phyloP scores from a whole-genome alignment of 192 early-diverging fungal genomes.

The Backusella psychrophila region DNA sequence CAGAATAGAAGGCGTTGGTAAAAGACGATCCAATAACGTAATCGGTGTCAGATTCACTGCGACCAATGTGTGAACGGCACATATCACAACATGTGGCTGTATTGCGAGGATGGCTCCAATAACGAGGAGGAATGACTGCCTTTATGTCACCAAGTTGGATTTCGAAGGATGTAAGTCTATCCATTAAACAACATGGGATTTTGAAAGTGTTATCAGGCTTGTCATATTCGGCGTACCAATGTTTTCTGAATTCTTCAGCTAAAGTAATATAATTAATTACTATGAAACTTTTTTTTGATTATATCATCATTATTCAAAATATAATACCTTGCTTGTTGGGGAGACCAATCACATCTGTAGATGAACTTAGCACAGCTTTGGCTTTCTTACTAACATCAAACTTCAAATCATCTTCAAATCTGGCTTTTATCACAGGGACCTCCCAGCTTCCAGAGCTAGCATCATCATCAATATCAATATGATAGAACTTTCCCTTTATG shows the following conservation, averaged over 20 bases:
- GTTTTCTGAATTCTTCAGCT: conserved; percentile 31
- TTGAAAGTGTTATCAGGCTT: conserved; percentile 20
- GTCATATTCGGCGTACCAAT: conserved; percentile 24
- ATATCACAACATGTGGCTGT: conserved; percentile 19
- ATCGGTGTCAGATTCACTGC: conserved; percentile 22
- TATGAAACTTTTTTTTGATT: background rate
- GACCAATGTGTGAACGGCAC: conserved; percentile 15
- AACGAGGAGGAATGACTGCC: conserved; percentile 21
- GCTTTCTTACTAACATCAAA: conserved; percentile 13
- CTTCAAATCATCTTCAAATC: conserved; percentile 16
- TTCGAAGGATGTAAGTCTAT: conserved; percentile 24
- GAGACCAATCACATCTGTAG: conserved; percentile 28
- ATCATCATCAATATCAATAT: background rate
- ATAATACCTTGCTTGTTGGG: conserved; percentile 24
- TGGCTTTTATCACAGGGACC: conserved; percentile 18
- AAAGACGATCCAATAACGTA: conserved; percentile 27
- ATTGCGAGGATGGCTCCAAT: conserved; percentile 28
- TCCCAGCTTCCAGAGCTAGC: conserved; percentile 24
- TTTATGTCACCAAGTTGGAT: conserved; percentile 1
- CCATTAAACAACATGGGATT: conserved; percentile 28
- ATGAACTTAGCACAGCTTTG: conserved; percentile 30
- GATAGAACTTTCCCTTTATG: conserved; percentile 18
- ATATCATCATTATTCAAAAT: background rate
- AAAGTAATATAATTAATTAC: background rate
- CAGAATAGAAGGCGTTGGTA: conserved; percentile 34